Evolutionary conservation across 2,329 filamentous ascomycete species (phyloP), one percentile per base, ranked within the genome.

Genomic region (Neurospora sp.): DNA sequence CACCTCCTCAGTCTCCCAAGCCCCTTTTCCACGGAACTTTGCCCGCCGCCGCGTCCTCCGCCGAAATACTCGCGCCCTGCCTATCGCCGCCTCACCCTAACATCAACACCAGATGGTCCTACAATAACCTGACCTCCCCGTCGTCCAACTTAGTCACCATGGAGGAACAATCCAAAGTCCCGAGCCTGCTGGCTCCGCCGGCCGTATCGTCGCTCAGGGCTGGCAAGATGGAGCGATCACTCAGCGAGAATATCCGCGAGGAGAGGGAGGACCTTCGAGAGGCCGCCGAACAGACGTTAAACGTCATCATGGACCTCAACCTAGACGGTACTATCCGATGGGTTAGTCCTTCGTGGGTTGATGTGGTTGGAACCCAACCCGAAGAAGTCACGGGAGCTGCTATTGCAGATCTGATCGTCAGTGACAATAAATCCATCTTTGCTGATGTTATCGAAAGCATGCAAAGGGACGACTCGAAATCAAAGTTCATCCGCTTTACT

Each of bases 311-410:
- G 78, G 95, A 99, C 82, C 85, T 99, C 74, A 93, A 93, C 77
- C 86, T 98, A 70, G 92, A 97, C 78, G 93, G 93, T 74, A 91
- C 89, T 72, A 91, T 99, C 76, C 91, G 93, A 81, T 99, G 96
- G 93, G 94, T 97, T 76, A 98, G 95, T 79, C 93, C 94, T 13
- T 97, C 95, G 17, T 99, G 96, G 96, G 88, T 89, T 72, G 93
- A 98, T 76, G 91, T 99, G 67, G 91, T 98, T 72, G 96, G 96
- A 71, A 95, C 92, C 4, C 82, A 87, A 66, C 86, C 90, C 46
- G 89, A 91, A 62, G 85, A 87, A 8, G 89, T 97, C 68, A 86
- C 91, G 75, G 93, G 93, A 71, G 90, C 88, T 73, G 85, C 89
- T 72, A 93, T 99, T 73, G 86, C 91, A 70, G 91, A 97, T 70